phyloP scores from a whole-genome alignment of 352 stramenopile species.

The Phytophthora pistaciae region DNA sequence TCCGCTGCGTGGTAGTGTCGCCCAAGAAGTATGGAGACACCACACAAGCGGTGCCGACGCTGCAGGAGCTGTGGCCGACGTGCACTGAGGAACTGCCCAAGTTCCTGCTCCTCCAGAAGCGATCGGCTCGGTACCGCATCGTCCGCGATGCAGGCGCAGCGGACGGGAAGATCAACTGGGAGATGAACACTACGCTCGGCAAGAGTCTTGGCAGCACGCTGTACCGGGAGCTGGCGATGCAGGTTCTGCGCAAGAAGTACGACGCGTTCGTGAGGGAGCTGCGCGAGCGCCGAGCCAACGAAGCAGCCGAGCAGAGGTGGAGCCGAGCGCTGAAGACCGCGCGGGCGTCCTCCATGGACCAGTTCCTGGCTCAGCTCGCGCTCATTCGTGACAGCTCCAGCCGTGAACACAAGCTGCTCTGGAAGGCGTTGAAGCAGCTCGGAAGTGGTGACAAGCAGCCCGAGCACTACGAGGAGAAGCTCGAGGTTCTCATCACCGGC shows the following conservation, averaged over 20 bases:
- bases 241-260: constrained; percentile 63
- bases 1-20: constrained; percentile 31
- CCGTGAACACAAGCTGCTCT: constrained; percentile 58
- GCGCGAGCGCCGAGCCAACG: constrained; percentile 47
- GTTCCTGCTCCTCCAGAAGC: constrained; percentile 67
- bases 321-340: constrained; percentile 41
- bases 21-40: constrained; percentile 11
- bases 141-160: constrained; percentile 20
- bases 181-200: constrained; percentile 31
- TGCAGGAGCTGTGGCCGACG: constrained; percentile 61
- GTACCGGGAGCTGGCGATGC: constrained; percentile 48
- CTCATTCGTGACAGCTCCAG: constrained; percentile 36
- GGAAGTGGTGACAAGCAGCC: constrained; percentile 25
- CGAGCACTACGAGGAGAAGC: constrained; percentile 57
- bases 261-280: constrained; percentile 53
- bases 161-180: constrained; percentile 42
- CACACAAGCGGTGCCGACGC: constrained; percentile 10
- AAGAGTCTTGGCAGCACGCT: constrained; percentile 29
- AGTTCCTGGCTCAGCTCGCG: constrained; percentile 38
- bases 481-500: constrained; percentile 60
- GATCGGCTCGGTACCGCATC: constrained; percentile 58
- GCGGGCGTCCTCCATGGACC: constrained; percentile 31
- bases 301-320: constrained; percentile 50
- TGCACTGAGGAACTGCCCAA: constrained; percentile 57
- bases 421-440: constrained; percentile 52